A percentile compares a stretch with the other conserved stretches of the same genome.
Evolutionary conservation across 129 eudicot genomes (phyloP).

Genomic region (Lactuca sativa): DNA sequence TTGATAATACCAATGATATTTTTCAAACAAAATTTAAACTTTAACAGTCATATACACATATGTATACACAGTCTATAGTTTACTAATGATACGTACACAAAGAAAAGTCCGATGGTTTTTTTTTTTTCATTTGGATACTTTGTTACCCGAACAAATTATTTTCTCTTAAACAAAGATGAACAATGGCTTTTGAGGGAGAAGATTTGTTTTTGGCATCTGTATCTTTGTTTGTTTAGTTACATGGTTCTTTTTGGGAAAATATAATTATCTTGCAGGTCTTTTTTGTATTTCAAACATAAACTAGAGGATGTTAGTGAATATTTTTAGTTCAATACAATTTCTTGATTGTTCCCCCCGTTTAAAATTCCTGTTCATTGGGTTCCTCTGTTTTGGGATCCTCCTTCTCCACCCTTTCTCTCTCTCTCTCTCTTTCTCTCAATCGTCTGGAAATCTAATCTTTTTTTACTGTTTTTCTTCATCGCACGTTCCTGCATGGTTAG

Average conservation of each 20-base stretch:
- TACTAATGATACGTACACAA: no score
- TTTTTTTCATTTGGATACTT: no score
- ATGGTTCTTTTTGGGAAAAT: background rate
- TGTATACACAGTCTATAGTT: no score
- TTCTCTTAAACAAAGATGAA: background rate
- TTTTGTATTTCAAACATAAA: background rate
- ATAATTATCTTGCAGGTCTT: background rate
- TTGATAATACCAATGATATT: no score
- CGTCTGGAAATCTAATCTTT: slow-evolving; percentile 12
- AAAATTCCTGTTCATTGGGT: slow-evolving; percentile 46
- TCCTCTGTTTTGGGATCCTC: slow-evolving; percentile 40
- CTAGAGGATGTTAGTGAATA: background rate
- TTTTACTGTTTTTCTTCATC: slow-evolving; percentile 1
- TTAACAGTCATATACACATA: no score
- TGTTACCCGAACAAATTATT: no score
- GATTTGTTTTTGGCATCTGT: background rate
- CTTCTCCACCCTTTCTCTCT: background rate
- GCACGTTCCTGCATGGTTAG: slow-evolving; percentile 10
- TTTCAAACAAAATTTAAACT: no score
- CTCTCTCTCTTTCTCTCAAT: slow-evolving; percentile 19
- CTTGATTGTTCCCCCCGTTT: slow-evolving; percentile 24
- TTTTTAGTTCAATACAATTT: background rate
- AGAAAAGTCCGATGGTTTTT: background rate
- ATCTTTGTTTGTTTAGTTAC: background rate
- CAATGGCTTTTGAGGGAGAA: background rate